phyloP scores from a whole-genome alignment of 805 yeast genomes.

The Naumovozyma baii region DNA sequence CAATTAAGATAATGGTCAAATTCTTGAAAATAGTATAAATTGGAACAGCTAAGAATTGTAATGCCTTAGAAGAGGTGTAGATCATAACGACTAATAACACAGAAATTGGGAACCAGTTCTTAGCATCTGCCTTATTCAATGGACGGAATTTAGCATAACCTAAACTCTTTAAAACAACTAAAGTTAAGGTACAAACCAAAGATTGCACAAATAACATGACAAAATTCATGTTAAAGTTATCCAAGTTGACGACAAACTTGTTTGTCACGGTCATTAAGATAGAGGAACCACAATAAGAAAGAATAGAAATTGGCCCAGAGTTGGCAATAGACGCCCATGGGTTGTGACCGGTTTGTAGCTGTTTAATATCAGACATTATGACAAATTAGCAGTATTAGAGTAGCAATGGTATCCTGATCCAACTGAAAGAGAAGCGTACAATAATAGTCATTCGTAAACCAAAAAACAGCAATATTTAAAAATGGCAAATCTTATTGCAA shows the following conservation, averaged over 20 bases:
- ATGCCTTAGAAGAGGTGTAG: slow-evolving; percentile 91
- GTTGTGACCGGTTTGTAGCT: slow-evolving; percentile 3
- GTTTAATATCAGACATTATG: slow-evolving; percentile 27
- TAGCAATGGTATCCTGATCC: not conserved
- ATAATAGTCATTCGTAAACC: not conserved
- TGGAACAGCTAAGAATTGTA: slow-evolving; percentile 84
- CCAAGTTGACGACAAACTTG: slow-evolving; percentile 74
- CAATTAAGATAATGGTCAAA: slow-evolving; percentile 90
- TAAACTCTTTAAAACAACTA: slow-evolving; percentile 59
- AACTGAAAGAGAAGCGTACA: too few relatives aligned
- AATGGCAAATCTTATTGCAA: too few relatives aligned
- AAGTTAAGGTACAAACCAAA: slow-evolving; percentile 66
- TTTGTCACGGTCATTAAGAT: slow-evolving; percentile 96
- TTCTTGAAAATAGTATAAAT: slow-evolving; percentile 97
- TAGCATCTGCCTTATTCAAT: slow-evolving; percentile 78
- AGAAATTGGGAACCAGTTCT: slow-evolving; percentile 93
- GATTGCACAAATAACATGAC: slow-evolving; percentile 84
- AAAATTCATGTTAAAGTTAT: slow-evolving; percentile 75
- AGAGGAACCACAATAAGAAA: slow-evolving; percentile 85
- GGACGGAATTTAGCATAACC: slow-evolving; percentile 81
- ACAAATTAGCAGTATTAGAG: not conserved
- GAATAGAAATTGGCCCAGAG: slow-evolving; percentile 54
- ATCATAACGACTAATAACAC: slow-evolving; percentile 84
- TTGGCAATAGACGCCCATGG: slow-evolving; percentile 29
- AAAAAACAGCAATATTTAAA: not conserved